A percentile compares a stretch with the other conserved stretches of the same genome.
Evolutionary conservation across 495 filamentous ascomycete species (phyloP).

Genomic region (Xylaria nigripes): DNA sequence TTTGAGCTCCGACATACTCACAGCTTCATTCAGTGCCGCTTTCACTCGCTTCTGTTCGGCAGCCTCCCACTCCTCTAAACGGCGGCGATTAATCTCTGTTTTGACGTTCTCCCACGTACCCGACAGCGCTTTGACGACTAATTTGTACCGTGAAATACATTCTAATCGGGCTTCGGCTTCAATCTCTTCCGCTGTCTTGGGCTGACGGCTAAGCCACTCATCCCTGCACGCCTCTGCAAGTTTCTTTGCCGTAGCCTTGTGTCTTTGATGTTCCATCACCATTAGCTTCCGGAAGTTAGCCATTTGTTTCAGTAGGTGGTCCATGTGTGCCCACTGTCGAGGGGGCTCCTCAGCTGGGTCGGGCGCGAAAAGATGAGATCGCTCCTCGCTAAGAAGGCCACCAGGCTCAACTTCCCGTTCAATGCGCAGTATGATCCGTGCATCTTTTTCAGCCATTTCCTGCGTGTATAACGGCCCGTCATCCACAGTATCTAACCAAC

Average conservation of each 20-base stretch:
- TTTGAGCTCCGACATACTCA: slow-evolving; percentile 59
- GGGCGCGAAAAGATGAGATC: slow-evolving; percentile 66
- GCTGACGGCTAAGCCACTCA: slow-evolving; percentile 57
- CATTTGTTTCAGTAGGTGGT: slow-evolving; percentile 77
- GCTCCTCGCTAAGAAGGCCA: slow-evolving; percentile 61
- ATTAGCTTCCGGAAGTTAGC: slow-evolving; percentile 71
- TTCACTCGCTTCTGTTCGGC: slow-evolving; percentile 76
- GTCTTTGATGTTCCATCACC: slow-evolving; percentile 64
- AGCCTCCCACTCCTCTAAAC: slow-evolving; percentile 72
- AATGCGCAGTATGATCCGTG: slow-evolving; percentile 49
- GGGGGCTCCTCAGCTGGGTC: slow-evolving; percentile 68
- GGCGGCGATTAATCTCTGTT: slow-evolving; percentile 62
- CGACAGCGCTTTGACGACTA: slow-evolving; percentile 59
- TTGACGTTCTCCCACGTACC: slow-evolving; percentile 74
- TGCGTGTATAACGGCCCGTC: slow-evolving; percentile 47
- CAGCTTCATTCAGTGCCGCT: slow-evolving; percentile 72
- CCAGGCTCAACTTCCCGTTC: slow-evolving; percentile 63
- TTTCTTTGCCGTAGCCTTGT: slow-evolving; percentile 57
- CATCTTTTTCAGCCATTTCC: slow-evolving; percentile 47
- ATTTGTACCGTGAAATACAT: slow-evolving; percentile 51
- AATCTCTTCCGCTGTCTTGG: slow-evolving; percentile 63
- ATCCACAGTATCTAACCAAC: slow-evolving; percentile 41
- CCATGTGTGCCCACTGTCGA: slow-evolving; percentile 72
- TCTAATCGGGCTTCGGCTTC: slow-evolving; percentile 47
- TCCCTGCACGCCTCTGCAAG: slow-evolving; percentile 52